A percentile compares a stretch with the other conserved stretches of the same genome.
Conservation (phyloP, 768 basidiomycete species). For the Mycena metata region DNA sequence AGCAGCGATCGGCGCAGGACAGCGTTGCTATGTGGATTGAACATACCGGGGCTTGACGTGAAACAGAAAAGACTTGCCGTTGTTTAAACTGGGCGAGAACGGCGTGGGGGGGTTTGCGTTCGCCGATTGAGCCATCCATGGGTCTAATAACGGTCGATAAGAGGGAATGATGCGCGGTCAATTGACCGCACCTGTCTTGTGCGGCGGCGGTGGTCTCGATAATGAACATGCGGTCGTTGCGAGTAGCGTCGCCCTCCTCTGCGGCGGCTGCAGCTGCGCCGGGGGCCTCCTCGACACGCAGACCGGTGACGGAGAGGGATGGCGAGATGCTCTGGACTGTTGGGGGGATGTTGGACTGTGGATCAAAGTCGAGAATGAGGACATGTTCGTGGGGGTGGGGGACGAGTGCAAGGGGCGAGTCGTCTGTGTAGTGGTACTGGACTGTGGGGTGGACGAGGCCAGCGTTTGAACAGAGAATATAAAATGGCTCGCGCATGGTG, state of each 20-base stretch:
- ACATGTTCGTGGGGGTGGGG: conserved; percentile 78
- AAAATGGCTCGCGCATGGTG: conserved; percentile 65
- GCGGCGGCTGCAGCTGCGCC: conserved; percentile 70
- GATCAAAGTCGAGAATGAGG: conserved; percentile 78
- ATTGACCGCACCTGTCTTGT: conserved; percentile 62
- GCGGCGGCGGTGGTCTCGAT: conserved; percentile 71
- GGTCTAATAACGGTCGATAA: background rate
- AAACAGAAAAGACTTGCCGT: conserved; percentile 57
- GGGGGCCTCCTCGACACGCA: conserved; percentile 81
- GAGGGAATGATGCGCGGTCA: background rate
- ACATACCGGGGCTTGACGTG: background rate
- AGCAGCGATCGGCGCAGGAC: conserved; percentile 69
- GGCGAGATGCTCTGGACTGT: conserved; percentile 66
- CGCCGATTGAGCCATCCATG: conserved; percentile 41
- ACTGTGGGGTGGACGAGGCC: conserved; percentile 78
- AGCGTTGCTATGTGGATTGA: conserved; percentile 60
- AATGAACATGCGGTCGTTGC: conserved; percentile 81
- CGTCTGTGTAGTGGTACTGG: conserved; percentile 88
- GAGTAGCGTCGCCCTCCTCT: conserved; percentile 54
- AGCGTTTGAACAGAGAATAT: conserved; percentile 72
- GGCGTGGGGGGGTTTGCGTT: conserved; percentile 62
- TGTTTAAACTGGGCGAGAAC: conserved; percentile 76
- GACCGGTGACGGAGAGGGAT: conserved; percentile 62
- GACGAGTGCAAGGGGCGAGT: conserved; percentile 75
- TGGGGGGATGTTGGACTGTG: conserved; percentile 52